Conservation (phyloP, 208 protist genomes). For the Endotrypanum monterogeii region DNA sequence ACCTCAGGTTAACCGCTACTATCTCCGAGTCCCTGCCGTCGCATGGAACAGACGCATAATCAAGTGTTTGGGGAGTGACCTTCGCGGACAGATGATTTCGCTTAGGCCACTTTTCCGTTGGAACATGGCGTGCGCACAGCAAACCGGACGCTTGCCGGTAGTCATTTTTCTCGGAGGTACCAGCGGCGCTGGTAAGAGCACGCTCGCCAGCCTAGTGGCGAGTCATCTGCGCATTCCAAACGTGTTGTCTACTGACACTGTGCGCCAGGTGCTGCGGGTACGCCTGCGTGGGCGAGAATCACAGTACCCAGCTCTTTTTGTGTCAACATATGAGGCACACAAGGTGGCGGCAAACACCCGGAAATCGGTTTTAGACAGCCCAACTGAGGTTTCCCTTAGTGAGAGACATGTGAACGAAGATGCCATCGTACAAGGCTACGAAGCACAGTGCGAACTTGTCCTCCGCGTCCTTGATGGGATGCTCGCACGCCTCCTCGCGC, state of each 20-base stretch:
- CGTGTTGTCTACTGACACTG: conserved; percentile 92
- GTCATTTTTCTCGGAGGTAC: conserved; percentile 92
- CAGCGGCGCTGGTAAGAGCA: conserved; percentile 92
- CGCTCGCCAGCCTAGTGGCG: conserved; percentile 80
- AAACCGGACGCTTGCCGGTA: conserved; percentile 62
- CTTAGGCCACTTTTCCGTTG: conserved; percentile 43
- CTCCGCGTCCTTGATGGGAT: conserved; percentile 19
- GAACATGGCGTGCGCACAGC: conserved; percentile 33
- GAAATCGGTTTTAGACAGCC: neutral
- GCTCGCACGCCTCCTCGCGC: conserved; percentile 10
- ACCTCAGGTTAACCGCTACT: conserved; percentile 1
- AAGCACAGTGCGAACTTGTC: conserved; percentile 24
- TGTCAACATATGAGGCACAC: conserved; percentile 73
- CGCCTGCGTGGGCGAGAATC: conserved; percentile 27
- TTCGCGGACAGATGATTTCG: conserved; percentile 53
- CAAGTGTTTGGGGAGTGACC: conserved; percentile 26
- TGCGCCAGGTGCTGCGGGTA: conserved; percentile 82
- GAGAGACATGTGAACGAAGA: neutral
- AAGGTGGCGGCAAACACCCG: neutral
- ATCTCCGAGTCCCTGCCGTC: conserved; percentile 9
- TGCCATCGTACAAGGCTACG: conserved; percentile 13
- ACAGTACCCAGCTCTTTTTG: conserved; percentile 50
- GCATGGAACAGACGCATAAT: conserved; percentile 14
- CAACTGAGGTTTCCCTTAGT: neutral
- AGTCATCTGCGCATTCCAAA: conserved; percentile 78